These are phyloP conservation scores for Lentinula lateritia DNA, from an alignment of 768 basidiomycete genomes.

Conservation along the genomic window DNA sequence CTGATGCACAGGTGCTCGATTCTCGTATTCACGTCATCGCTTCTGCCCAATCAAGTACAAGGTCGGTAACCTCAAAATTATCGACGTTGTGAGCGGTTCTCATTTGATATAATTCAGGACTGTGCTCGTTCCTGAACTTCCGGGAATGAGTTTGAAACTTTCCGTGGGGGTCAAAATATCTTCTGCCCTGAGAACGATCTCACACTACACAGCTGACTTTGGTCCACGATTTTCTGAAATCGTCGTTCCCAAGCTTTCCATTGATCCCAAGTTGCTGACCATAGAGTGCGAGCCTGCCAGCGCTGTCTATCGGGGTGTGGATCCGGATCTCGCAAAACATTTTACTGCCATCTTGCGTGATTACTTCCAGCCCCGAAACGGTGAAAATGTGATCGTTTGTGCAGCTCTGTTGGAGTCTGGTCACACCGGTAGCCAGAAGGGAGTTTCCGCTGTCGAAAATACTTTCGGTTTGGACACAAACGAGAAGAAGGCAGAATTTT, in stretches of 20 bases:
- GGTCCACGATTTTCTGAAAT: constrained; percentile 50
- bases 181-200: constrained; percentile 52
- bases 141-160: constrained; percentile 42
- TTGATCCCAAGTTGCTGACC: constrained; percentile 34
- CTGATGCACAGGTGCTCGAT: constrained; percentile 34
- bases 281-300: constrained; percentile 47
- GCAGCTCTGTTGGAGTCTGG: constrained; percentile 50
- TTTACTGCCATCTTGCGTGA: constrained; percentile 45
- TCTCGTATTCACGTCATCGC: constrained; percentile 36
- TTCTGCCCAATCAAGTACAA: constrained; percentile 47
- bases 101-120: constrained; percentile 23
- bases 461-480: constrained; percentile 40
- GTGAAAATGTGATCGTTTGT: constrained; percentile 41
- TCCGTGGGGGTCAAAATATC: constrained; percentile 54
- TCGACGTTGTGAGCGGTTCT: neutral
- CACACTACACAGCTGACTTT: constrained; percentile 52
- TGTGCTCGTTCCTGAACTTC: constrained; percentile 38
- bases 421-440: constrained; percentile 33
- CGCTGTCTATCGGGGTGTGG: constrained; percentile 34
- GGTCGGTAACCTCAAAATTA: constrained; percentile 23
- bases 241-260: constrained; percentile 41
- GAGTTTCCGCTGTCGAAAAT: constrained; percentile 42
- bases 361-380: constrained; percentile 30
- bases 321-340: constrained; percentile 47
- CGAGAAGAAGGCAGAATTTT: constrained; percentile 39